A percentile compares a stretch with the other conserved stretches of the same genome.
These are phyloP conservation scores for Waltergamsia citrina DNA, from an alignment of 2,329 filamentous ascomycete species.

Conservation along the genomic window DNA sequence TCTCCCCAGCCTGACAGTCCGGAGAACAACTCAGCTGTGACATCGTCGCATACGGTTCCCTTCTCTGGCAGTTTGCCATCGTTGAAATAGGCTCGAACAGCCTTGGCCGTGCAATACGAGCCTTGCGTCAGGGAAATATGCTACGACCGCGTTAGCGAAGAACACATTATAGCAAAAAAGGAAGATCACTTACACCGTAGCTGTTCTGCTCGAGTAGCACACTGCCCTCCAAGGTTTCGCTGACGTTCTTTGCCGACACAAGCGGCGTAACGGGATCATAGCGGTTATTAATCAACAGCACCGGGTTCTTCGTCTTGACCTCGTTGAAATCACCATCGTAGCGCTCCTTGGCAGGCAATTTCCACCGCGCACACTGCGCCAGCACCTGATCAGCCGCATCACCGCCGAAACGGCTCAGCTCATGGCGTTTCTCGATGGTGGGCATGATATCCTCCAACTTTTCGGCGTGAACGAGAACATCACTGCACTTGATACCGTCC, in stretches of 20 bases:
- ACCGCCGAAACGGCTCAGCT: not conserved
- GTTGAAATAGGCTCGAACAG: conserved; percentile 8
- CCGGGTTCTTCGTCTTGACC: conserved; percentile 22
- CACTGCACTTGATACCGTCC: conserved; percentile 10
- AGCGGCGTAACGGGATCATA: conserved; percentile 32
- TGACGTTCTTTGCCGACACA: conserved; percentile 25
- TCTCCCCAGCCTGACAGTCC: conserved; percentile 8
- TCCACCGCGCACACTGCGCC: conserved; percentile 5
- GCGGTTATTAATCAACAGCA: conserved; percentile 26
- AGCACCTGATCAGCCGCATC: conserved; percentile 1
- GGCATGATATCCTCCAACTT: conserved; percentile 2
- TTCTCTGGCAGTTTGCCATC: conserved; percentile 8
- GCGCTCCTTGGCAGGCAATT: conserved; percentile 6
- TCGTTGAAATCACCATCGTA: conserved; percentile 11
- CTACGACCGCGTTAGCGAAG: not conserved
- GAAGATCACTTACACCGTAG: conserved; percentile 26
- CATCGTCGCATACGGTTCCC: conserved; percentile 8
- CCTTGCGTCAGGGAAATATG: not conserved
- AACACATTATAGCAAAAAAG: not conserved
- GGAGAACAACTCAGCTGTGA: conserved; percentile 7
- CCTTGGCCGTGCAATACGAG: conserved; percentile 7
- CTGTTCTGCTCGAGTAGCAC: conserved; percentile 31
- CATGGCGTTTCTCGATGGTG: conserved; percentile 1
- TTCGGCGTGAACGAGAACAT: conserved; percentile 2
- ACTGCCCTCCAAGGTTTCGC: conserved; percentile 24